Percentiles rank a stretch among this genome's conserved stretches.
Conservation (phyloP, 768 basidiomycete genomes). For the Russula sp. region DNA sequence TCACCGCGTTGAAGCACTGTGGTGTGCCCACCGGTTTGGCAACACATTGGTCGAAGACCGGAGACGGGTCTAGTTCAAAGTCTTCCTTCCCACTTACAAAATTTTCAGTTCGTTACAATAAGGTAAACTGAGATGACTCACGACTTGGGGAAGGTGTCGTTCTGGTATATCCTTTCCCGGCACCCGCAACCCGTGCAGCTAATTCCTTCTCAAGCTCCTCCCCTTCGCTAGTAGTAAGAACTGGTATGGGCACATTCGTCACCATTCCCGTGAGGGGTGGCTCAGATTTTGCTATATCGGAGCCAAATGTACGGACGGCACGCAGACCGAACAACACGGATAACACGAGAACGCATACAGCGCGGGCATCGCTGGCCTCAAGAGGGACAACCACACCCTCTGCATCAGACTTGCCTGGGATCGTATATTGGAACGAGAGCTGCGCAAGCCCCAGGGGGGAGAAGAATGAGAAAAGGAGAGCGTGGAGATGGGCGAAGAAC, state of each 20-base stretch:
- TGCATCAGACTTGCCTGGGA: neutral
- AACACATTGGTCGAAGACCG: neutral
- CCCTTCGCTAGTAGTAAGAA: slow-evolving; percentile 1
- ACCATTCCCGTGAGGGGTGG: neutral
- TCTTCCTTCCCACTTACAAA: neutral
- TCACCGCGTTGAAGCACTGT: neutral
- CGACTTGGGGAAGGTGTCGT: neutral
- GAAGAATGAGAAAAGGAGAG: slow-evolving; percentile 18
- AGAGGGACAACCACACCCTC: slow-evolving; percentile 11
- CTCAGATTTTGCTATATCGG: neutral
- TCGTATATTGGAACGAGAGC: neutral
- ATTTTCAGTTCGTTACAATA: neutral
- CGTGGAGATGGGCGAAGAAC: slow-evolving; percentile 36
- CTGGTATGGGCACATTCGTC: neutral
- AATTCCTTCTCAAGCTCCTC: slow-evolving; percentile 12
- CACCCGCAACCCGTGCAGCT: slow-evolving; percentile 14
- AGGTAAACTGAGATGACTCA: neutral
- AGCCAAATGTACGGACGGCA: slow-evolving; percentile 7
- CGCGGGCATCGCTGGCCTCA: slow-evolving; percentile 13
- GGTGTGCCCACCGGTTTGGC: neutral
- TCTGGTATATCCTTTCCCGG: slow-evolving; percentile 7
- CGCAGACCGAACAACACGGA: slow-evolving; percentile 14
- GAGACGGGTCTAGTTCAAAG: neutral
- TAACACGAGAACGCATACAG: slow-evolving; percentile 16
- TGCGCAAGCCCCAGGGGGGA: slow-evolving; percentile 11